Evolutionary conservation across 2,329 filamentous ascomycete genomes (phyloP).

Genomic region (Sporothrix inflata): DNA sequence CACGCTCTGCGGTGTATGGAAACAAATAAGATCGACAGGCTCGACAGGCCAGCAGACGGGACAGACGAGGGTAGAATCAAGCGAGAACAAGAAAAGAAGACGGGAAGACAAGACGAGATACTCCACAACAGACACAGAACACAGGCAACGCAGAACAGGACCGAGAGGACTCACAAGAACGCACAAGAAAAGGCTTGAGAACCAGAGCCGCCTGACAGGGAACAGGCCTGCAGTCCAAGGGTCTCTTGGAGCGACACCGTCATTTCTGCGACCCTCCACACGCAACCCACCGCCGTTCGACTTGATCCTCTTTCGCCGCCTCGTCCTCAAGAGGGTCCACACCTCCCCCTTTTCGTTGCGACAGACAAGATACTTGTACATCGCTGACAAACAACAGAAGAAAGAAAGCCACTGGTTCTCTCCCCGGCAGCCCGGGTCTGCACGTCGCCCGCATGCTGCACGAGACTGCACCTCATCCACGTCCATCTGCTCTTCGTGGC

Average conservation of each 20-base stretch:
- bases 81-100: slow-evolving; percentile 20
- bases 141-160: too few relatives aligned
- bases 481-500: neutral
- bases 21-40: slow-evolving; percentile 5
- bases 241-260: slow-evolving; percentile 14
- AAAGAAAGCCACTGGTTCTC: neutral
- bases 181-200: neutral
- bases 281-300: neutral
- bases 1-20: neutral
- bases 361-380: neutral
- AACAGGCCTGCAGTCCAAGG: slow-evolving; percentile 10
- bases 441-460: slow-evolving; percentile 8
- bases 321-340: slow-evolving; percentile 2
- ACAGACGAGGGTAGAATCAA: slow-evolving; percentile 16
- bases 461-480: neutral
- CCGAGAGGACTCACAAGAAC: neutral
- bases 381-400: neutral
- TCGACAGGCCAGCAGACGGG: neutral
- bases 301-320: slow-evolving; percentile 1
- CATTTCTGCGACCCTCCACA: neutral
- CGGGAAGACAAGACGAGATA: neutral
- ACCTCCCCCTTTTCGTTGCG: slow-evolving; percentile 9
- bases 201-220: slow-evolving; percentile 9
- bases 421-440: neutral
- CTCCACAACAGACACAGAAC: neutral